phyloP scores from a whole-genome alignment of 306 rosid genomes.

The Castanopsis chinensis region DNA sequence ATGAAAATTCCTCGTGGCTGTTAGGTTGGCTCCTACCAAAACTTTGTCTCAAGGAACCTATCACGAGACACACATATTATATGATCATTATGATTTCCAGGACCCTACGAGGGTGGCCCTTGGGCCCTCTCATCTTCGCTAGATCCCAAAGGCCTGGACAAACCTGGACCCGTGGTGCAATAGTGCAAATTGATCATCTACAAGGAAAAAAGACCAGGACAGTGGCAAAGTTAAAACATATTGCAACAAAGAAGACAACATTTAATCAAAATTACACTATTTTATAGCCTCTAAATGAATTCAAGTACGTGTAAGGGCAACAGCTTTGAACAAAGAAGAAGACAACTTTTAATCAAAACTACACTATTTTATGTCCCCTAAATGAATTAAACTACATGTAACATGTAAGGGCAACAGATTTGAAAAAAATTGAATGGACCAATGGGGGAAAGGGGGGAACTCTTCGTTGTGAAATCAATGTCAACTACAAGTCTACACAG shows the following conservation, averaged over 20 bases:
- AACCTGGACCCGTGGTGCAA: background rate
- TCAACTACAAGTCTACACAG: too few species aligned
- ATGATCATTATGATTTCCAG: background rate
- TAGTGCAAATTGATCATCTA: too few species aligned
- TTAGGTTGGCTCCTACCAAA: slow-evolving; percentile 18
- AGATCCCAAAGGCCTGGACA: background rate
- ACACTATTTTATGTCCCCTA: background rate
- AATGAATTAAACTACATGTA: background rate
- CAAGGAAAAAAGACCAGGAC: background rate
- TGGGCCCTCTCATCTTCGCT: background rate
- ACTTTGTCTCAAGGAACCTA: slow-evolving; percentile 31
- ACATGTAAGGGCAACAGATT: background rate
- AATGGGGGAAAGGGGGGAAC: background rate
- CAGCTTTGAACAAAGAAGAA: background rate
- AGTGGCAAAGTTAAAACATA: background rate
- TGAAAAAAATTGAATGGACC: background rate
- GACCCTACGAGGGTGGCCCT: background rate
- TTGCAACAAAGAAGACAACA: background rate
- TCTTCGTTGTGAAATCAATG: too few species aligned
- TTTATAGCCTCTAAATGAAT: background rate
- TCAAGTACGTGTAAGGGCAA: background rate
- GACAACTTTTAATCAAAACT: background rate
- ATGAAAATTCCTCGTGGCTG: slow-evolving; percentile 39
- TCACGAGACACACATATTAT: background rate
- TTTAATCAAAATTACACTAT: background rate